Conservation (phyloP, 345 rosid genomes). For the Aegle marmelos region DNA sequence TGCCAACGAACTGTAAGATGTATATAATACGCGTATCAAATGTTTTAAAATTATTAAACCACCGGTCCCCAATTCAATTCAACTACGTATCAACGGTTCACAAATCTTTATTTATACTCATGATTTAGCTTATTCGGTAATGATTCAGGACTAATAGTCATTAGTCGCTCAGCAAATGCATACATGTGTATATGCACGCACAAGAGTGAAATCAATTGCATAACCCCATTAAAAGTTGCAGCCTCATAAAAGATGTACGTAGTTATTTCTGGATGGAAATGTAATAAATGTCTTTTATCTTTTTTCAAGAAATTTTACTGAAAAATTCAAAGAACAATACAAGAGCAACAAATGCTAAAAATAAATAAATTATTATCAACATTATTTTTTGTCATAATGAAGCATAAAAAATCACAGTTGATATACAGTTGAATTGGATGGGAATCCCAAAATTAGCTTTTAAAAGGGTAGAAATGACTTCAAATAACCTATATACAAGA, state of each 20-base stretch:
- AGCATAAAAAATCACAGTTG: background rate
- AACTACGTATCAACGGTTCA: background rate
- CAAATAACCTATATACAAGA: background rate
- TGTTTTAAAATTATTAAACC: background rate
- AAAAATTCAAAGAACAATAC: background rate
- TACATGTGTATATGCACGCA: background rate
- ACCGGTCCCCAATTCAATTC: background rate
- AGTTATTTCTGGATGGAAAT: background rate
- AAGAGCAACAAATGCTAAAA: background rate
- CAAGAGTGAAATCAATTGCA: background rate
- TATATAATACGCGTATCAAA: background rate
- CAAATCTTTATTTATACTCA: background rate
- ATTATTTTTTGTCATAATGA: background rate
- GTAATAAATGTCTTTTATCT: background rate
- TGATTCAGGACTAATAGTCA: no score
- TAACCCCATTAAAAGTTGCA: background rate
- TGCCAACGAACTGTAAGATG: background rate
- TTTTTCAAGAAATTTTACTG: background rate
- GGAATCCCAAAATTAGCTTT: background rate
- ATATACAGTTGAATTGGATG: background rate
- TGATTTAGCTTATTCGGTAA: no score
- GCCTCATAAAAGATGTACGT: background rate
- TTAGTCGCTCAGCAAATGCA: no score
- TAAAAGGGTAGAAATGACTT: background rate
- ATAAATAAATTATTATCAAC: background rate